phyloP scores from a whole-genome alignment of 2,329 filamentous ascomycete genomes.

The Coleophoma eucalyptorum region DNA sequence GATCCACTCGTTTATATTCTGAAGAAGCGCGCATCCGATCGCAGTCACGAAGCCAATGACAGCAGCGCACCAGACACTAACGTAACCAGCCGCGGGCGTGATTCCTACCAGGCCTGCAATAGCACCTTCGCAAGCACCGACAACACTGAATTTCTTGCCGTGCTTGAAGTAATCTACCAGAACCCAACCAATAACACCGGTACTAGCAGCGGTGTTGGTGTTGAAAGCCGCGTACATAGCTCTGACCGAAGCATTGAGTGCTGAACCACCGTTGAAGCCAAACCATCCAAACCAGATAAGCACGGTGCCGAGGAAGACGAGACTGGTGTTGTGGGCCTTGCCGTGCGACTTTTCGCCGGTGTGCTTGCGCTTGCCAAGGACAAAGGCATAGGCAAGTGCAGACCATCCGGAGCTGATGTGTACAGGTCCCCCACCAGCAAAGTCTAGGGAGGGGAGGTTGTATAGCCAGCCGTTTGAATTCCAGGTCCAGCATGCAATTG shows the following conservation, averaged over 20 bases:
- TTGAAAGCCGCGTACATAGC: conserved; percentile 53
- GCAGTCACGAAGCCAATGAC: conserved; percentile 50
- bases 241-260: conserved; percentile 47
- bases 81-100: conserved; percentile 53
- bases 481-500: conserved; percentile 65
- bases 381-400: conserved; percentile 60
- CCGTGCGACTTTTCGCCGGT: conserved; percentile 42
- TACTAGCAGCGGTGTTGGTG: conserved; percentile 53
- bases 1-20: conserved; percentile 46
- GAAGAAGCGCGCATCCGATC: conserved; percentile 40
- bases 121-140: conserved; percentile 49
- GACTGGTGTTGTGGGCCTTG: conserved; percentile 58
- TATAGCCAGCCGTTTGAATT: conserved; percentile 63
- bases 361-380: conserved; percentile 54
- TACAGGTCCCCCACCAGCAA: conserved; percentile 48
- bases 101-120: conserved; percentile 55
- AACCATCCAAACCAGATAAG: conserved; percentile 64
- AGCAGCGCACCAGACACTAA: conserved; percentile 46
- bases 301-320: conserved; percentile 61
- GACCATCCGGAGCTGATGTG: conserved; percentile 60
- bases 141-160: conserved; percentile 43
- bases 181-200: conserved; percentile 49
- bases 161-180: conserved; percentile 46
- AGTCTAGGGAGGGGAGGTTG: conserved; percentile 42
- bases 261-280: conserved; percentile 47